Evolutionary conservation across 2,329 filamentous ascomycete genomes (phyloP), one percentile per base, ranked within the genome.

Genomic region (Fragosphaeria purpurea): DNA sequence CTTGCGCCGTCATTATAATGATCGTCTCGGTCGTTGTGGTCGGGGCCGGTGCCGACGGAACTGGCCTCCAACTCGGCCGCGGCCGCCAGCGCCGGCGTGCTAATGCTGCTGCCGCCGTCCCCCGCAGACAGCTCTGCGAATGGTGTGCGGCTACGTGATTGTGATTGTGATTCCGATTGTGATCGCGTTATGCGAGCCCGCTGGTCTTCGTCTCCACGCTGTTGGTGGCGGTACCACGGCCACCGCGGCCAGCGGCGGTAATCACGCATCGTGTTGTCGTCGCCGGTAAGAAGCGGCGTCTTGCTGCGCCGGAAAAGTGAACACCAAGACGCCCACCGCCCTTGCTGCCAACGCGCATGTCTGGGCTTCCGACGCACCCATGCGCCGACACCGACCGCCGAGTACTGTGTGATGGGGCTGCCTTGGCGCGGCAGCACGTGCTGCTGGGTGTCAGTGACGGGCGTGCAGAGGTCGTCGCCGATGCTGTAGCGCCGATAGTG

Each of bases 341-440:
- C 22, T 22, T 22, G 22, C 22, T 22, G 22, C 22, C 22, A 22
- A 22, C 22, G 22, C 22, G 22, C 22, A 22, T 2, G 22, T 22
- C 3, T 22, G 22, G 22, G 42, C 34, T 13, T 33, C 7, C 43
- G 22, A 5, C 32, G 46, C 13, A 52, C 42, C 50, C 50, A 52
- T 6, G 50, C 50, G 30, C 50, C 50, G 8, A 52, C 46, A n/a
- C 50, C 50, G 22, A 52, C 50, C 6, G 50, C 41, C 34, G 47
- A 49, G 37, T n/a, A n/a, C 2, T 41, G 41, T 4, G 41, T 6
- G 3, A 37, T 35, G 5, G 37, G 30, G 41, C 30, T 33, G 41
- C 33, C 41, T 7, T 22, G 22, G 30, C 13, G 6, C 41, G 5
- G 41, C 35, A 37, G 35, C 35, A 7, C 35, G 11, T 37, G 7